phyloP scores from a whole-genome alignment of 2,329 filamentous ascomycete genomes.

The Daldinia eschscholtzii region DNA sequence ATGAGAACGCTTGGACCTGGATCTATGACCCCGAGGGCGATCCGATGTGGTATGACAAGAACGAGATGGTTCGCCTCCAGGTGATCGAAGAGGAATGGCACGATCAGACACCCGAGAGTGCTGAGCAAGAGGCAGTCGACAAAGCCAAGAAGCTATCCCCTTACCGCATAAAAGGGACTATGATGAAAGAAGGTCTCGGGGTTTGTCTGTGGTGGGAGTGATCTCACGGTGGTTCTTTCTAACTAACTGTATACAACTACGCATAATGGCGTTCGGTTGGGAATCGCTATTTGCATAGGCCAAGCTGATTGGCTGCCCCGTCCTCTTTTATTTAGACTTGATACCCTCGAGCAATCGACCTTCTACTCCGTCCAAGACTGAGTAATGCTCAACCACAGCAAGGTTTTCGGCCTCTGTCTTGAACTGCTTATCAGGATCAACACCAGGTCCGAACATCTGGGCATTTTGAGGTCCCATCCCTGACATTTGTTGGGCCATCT shows the following conservation, averaged over 20 bases:
- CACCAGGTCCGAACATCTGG: conserved; percentile 88
- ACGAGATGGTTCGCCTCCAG: conserved; percentile 88
- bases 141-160: conserved; percentile 72
- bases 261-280: conserved; percentile 35
- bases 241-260: conserved; percentile 33
- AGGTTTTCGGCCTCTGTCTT: conserved; percentile 93
- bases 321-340: conserved; percentile 54
- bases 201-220: conserved; percentile 74
- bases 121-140: conserved; percentile 68
- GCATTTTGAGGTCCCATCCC: conserved; percentile 77
- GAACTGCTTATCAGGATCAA: conserved; percentile 97
- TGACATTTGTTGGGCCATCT: conserved; percentile 87
- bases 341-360: conserved; percentile 77
- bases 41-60: conserved; percentile 87
- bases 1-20: conserved; percentile 88
- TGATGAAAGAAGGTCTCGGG: conserved; percentile 73
- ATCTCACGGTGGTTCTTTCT: conserved; percentile 20
- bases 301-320: conserved; percentile 30
- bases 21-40: conserved; percentile 72
- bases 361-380: conserved; percentile 89
- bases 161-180: conserved; percentile 76
- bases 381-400: conserved; percentile 93
- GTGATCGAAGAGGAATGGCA: conserved; percentile 92
- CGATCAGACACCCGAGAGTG: conserved; percentile 82
- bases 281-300: conserved; percentile 24